Evolutionary conservation across 768 basidiomycete genomes (phyloP).

Genomic region (Suillus ampliporus): DNA sequence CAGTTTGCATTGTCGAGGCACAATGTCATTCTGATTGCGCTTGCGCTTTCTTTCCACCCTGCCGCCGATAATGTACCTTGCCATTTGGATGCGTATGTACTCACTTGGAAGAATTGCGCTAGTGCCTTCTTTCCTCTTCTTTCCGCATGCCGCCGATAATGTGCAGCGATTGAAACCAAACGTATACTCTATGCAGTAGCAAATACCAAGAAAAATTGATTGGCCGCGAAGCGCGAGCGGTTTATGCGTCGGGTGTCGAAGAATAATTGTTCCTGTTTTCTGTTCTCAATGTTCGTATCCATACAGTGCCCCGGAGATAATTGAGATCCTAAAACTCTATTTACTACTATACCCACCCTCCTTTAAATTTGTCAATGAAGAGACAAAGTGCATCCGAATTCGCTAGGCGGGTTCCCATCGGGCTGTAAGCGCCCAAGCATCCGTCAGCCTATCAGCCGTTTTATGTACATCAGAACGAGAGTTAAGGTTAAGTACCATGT

Average conservation of each 20-base stretch:
- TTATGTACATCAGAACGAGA: constrained; percentile 36
- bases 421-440: constrained; percentile 30
- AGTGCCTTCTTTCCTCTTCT: neutral
- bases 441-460: constrained; percentile 29
- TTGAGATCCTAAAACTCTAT: constrained; percentile 38
- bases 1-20: constrained; percentile 2
- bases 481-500: constrained; percentile 35
- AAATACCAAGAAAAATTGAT: neutral
- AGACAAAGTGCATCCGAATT: constrained; percentile 26
- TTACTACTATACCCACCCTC: constrained; percentile 17
- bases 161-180: neutral
- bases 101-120: neutral
- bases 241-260: neutral
- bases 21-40: neutral
- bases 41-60: constrained; percentile 7
- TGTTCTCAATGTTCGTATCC: constrained; percentile 12
- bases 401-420: constrained; percentile 30
- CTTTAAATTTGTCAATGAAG: constrained; percentile 26
- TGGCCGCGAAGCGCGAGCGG: constrained; percentile 6
- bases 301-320: constrained; percentile 14
- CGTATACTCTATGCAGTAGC: too few species aligned
- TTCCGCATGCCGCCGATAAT: constrained; percentile 4
- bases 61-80: constrained; percentile 5
- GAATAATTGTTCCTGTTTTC: constrained; percentile 1
- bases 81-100: neutral